Evolutionary conservation across 495 filamentous ascomycete genomes (phyloP), one percentile per base, ranked within the genome.

Genomic region (Penicillium cosmopolitanum): DNA sequence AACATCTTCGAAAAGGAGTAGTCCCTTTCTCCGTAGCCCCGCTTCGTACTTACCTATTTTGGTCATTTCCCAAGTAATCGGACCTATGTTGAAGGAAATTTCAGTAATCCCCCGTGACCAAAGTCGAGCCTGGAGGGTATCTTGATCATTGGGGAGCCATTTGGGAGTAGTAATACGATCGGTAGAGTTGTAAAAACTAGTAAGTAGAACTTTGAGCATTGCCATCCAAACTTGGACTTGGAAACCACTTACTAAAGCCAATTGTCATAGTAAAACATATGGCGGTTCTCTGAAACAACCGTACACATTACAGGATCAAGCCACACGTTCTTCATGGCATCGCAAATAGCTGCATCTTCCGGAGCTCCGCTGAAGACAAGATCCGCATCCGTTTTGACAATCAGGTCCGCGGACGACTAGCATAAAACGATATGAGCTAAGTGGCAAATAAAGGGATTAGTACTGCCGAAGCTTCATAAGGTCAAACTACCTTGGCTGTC

Each of bases 131-230:
- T 28, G 18, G 21, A 48, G 19, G 21, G 23, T 48, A 25, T 48
- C 46, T 6, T 28, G 46, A 2, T 48, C 46, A 5, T 48, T 19
- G 9, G 46, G 46, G 10, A 48, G 19, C 46, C 46, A 48, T 5
- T 6, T 9, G 46, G 46, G 46, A 3, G 18, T 18, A 28, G 21
- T 25, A 2, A 48, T 5, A 19, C 46, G 46, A 28, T 48, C 19
- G 23, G 23, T 48, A 25, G 46, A 10, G 15, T 28, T 48, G 46
- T 28, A 48, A 48, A 48, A 48, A 18, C 46, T 48, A 15, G n/a
- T 44, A 9, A 11, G n/a, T 5, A 11, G 10, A n/a, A 12, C 10
- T 13, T 38, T 31, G 28, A 31, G 28, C 28, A 9, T 9, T 31
- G 28, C 28, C 8, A 31, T 19, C 15, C 15, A 44, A 44, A n/a